A percentile compares a stretch with the other conserved stretches of the same genome.
phyloP scores from a whole-genome alignment of 805 yeast genomes.

The Candida yuanshanica region DNA sequence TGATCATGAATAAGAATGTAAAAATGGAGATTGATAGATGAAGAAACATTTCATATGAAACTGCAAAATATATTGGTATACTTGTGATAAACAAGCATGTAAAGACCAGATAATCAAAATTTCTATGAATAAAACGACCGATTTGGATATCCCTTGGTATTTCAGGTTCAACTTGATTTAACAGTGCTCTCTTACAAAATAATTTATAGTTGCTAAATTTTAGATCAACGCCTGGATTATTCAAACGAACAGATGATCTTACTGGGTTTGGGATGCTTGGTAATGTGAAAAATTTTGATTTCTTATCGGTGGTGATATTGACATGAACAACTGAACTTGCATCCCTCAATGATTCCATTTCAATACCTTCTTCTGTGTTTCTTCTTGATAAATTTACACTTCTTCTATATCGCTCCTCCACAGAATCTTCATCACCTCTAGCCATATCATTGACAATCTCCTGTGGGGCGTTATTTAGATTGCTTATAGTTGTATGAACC shows the following conservation, averaged over 20 bases:
- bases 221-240: conserved; percentile 12
- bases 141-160: conserved; percentile 21
- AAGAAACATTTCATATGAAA: conserved; percentile 53
- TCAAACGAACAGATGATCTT: conserved; percentile 9
- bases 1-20: conserved; percentile 45
- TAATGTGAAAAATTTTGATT: neutral
- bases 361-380: neutral
- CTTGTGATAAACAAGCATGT: conserved; percentile 44
- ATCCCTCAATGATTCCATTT: neutral
- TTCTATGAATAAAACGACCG: conserved; percentile 33
- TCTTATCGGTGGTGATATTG: conserved; percentile 4
- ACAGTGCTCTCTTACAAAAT: conserved; percentile 17
- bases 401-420: conserved; percentile 16
- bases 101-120: conserved; percentile 55
- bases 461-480: conserved; percentile 11
- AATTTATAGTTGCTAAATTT: conserved; percentile 11
- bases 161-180: conserved; percentile 11
- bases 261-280: conserved; percentile 17
- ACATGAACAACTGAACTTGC: neutral
- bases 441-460: conserved; percentile 17
- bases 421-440: conserved; percentile 22
- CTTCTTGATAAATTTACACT: conserved; percentile 9
- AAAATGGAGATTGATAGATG: conserved; percentile 58
- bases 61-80: conserved; percentile 52
- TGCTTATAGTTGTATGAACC: neutral